A percentile compares a stretch with the other conserved stretches of the same genome.
Conservation (phyloP, 768 basidiomycete species). For the Filobasidium floriforme region DNA sequence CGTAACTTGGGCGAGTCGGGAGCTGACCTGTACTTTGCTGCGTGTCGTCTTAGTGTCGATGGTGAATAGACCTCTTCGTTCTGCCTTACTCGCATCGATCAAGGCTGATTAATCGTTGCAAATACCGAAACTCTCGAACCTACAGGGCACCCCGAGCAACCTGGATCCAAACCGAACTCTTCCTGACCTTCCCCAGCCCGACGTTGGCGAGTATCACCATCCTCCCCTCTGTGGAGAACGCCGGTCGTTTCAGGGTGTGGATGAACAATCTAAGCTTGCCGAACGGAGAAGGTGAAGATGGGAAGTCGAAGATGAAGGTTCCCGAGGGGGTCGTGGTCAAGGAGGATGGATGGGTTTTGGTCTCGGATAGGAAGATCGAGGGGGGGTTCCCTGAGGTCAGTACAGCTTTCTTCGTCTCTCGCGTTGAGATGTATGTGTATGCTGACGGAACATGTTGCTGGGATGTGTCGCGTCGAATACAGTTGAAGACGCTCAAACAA, state of each 20-base stretch:
- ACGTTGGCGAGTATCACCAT: constrained; percentile 60
- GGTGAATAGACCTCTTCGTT: constrained; percentile 55
- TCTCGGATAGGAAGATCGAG: constrained; percentile 88
- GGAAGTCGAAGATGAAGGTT: constrained; percentile 18
- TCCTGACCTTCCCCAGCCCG: constrained; percentile 83
- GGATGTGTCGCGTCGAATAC: background rate
- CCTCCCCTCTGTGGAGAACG: constrained; percentile 71
- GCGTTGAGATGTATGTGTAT: background rate
- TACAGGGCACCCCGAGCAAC: constrained; percentile 83
- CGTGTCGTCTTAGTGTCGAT: constrained; percentile 57
- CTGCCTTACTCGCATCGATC: too few species aligned
- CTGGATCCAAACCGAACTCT: constrained; percentile 88
- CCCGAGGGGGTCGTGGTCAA: constrained; percentile 13
- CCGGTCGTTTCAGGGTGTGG: constrained; percentile 89
- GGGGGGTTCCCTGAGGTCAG: constrained; percentile 90
- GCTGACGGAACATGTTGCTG: background rate
- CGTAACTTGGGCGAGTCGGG: too few species aligned
- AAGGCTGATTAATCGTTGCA: too few species aligned
- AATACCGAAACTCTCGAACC: background rate
- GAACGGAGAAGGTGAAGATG: constrained; percentile 11
- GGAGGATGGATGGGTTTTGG: constrained; percentile 21
- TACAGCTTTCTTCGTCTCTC: constrained; percentile 55
- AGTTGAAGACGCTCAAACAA: constrained; percentile 63
- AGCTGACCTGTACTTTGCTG: background rate
- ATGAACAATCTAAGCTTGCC: constrained; percentile 46